phyloP scores from a whole-genome alignment of 2,329 filamentous ascomycete species.

The Davidsoniella virescens region DNA sequence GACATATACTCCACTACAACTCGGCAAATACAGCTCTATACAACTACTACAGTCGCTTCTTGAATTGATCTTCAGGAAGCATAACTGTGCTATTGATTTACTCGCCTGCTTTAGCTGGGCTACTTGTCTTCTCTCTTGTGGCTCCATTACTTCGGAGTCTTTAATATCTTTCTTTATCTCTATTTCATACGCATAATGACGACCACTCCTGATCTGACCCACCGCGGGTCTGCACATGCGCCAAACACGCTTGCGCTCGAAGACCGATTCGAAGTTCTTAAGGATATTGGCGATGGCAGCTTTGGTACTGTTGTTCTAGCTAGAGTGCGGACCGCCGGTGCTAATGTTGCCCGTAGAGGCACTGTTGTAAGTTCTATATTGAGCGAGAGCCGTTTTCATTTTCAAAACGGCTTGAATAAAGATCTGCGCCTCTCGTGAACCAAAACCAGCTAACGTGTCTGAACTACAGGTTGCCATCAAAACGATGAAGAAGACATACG shows the following conservation, averaged over 20 bases:
- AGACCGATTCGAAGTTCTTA: slow-evolving; percentile 90
- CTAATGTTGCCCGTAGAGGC: slow-evolving; percentile 73
- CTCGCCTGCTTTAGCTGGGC: neutral
- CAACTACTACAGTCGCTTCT: too few species aligned
- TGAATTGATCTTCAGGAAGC: too few species aligned
- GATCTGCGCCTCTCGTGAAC: neutral
- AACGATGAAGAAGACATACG: slow-evolving; percentile 99
- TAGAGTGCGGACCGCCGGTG: slow-evolving; percentile 77
- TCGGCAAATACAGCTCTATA: too few species aligned
- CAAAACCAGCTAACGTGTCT: neutral
- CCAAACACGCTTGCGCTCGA: slow-evolving; percentile 50
- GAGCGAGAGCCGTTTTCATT: too few species aligned
- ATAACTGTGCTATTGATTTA: neutral
- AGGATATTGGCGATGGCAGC: slow-evolving; percentile 97
- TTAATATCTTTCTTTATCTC: slow-evolving; percentile 9
- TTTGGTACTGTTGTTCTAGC: slow-evolving; percentile 92
- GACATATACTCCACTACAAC: too few species aligned
- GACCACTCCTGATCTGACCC: slow-evolving; percentile 47
- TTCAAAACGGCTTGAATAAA: too few species aligned
- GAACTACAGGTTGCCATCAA: slow-evolving; percentile 77
- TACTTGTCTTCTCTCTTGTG: slow-evolving; percentile 13
- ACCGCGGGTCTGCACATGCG: slow-evolving; percentile 45
- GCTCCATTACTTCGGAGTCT: slow-evolving; percentile 13
- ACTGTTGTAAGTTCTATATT: slow-evolving; percentile 58
- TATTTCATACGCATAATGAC: slow-evolving; percentile 10